Conservation (phyloP, 179 eudicot species). For the Gypsophila paniculata region DNA sequence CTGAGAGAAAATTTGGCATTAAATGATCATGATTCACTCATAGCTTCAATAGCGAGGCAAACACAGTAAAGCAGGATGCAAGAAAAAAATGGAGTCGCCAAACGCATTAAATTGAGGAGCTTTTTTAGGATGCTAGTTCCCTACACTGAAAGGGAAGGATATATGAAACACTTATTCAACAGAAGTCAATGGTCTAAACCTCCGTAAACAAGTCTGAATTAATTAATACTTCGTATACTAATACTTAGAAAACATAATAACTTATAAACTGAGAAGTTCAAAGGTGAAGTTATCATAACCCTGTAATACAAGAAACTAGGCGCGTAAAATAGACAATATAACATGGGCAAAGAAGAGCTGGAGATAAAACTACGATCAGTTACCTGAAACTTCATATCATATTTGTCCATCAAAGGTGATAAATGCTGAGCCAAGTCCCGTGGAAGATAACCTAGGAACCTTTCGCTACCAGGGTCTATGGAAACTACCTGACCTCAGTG, state of each 20-base stretch:
- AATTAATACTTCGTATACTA: neutral
- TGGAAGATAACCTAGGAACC: constrained; percentile 67
- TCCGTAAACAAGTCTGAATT: neutral
- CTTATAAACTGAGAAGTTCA: neutral
- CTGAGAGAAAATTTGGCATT: constrained; percentile 38
- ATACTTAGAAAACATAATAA: neutral
- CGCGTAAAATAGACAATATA: no score
- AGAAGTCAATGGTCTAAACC: neutral
- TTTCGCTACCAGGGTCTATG: constrained; percentile 39
- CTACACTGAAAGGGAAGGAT: neutral
- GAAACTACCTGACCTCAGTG: constrained; percentile 56
- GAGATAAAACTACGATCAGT: neutral
- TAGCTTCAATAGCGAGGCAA: constrained; percentile 4
- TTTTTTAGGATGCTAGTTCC: neutral
- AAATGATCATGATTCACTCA: constrained; percentile 16
- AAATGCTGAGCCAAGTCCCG: constrained; percentile 64
- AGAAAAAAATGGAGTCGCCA: constrained; percentile 8
- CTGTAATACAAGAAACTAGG: neutral
- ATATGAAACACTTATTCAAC: neutral
- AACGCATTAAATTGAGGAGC: neutral
- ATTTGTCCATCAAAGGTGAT: constrained; percentile 74
- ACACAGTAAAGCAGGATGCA: constrained; percentile 6
- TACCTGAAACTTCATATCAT: constrained; percentile 66
- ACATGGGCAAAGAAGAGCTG: neutral
- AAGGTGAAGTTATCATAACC: neutral